Base-by-base conservation (phyloP, 106 monocot species). In the Iris macrosiphon region DNA sequence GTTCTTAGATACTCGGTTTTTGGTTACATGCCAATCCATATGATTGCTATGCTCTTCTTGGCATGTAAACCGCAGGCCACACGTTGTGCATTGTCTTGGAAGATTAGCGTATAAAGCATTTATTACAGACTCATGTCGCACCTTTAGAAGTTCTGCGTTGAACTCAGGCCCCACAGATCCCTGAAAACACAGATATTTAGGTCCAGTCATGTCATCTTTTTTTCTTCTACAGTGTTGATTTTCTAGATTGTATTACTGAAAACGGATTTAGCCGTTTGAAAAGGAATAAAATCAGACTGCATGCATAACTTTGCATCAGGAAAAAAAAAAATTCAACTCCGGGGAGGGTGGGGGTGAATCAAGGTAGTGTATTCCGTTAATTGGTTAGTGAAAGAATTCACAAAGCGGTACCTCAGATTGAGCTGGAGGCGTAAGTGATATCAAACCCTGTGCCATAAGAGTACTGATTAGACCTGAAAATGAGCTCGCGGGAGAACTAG, bases 11-110 rank as follows among this genome's bases (percentile, higher is more conserved):
- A 83, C 71, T 38, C 96, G 60, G 56, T 90, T 96, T 61, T 89
- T 73, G 0, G 87, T 82, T 31, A 95, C 95, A 77, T 95, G 95
- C 95, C 95, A 95, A 69, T 95, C 95, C 95, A 95, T 95, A 67
- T 95, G 95, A 66, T 12, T 78, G 46, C 95, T 79, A 56, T 95
- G 95, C 60, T 95, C 95, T 46, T 95, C 95, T 71, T 95, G 95
- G 65, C 55, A 54, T 28, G 71, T 78, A 57, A 95, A 89, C 19
- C 95, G 78, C 37, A 89, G 32, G 26, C 95, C 95, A 79, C 95
- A 95, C 40, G 95, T 95, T 30, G 79, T 89, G 53, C 95, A 95
- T 60, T 95, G 89, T 44, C 95, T 85, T 39, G 89, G 74, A 71
- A 95, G 76, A 24, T 85, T 76, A 18, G 35, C 16, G 63, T 95